These are phyloP conservation scores for Dissoconium aciculare DNA, from an alignment of 2,329 filamentous ascomycete genomes.

Conservation along the genomic window DNA sequence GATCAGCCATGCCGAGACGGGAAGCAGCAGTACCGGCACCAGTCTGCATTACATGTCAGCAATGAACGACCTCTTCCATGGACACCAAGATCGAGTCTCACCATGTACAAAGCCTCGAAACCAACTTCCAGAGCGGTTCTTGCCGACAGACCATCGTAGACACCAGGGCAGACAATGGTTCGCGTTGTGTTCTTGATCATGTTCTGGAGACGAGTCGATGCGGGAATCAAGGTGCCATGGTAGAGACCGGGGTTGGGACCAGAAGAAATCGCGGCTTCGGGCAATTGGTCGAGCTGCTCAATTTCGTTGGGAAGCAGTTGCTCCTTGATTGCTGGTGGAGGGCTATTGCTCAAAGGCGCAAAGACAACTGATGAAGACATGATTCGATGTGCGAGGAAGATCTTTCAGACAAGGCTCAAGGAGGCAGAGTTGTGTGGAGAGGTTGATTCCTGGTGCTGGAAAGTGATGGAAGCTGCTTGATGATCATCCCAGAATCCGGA, in stretches of 20 bases:
- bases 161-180: conserved; percentile 44
- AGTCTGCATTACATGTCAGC: conserved; percentile 7
- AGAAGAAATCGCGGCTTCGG: too few relatives aligned
- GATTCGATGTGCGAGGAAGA: too few relatives aligned
- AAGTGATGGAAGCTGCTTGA: too few relatives aligned
- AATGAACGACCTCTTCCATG: neutral
- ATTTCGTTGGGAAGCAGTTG: too few relatives aligned
- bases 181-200: conserved; percentile 12
- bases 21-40: conserved; percentile 15
- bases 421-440: too few relatives aligned
- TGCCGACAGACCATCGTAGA: conserved; percentile 50
- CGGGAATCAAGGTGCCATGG: conserved; percentile 3
- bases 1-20: conserved; percentile 13
- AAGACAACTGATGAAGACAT: too few relatives aligned
- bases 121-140: conserved; percentile 36
- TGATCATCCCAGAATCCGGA: too few relatives aligned
- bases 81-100: conserved; percentile 12
- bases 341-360: conserved; percentile 1
- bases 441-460: too few relatives aligned
- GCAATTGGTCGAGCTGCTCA: too few relatives aligned
- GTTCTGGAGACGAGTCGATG: conserved; percentile 8
- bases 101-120: conserved; percentile 39
- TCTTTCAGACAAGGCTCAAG: too few relatives aligned
- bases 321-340: too few relatives aligned
- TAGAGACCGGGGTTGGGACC: neutral